These are phyloP conservation scores for Phellopilus nigrolimitatus DNA, from an alignment of 1,284 basidiomycete genomes.

Conservation along the genomic window DNA sequence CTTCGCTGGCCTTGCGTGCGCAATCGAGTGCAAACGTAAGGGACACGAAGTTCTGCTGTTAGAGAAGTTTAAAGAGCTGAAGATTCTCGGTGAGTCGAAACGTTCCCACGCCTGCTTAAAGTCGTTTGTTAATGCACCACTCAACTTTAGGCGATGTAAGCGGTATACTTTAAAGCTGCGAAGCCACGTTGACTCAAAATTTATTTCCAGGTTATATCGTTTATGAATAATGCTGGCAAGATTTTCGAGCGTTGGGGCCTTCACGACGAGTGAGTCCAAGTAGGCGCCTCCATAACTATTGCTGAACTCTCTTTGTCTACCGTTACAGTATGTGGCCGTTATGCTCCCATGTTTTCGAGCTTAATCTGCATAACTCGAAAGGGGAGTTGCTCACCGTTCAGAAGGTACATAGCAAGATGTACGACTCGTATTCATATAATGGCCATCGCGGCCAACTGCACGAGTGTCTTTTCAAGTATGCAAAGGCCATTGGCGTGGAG, in stretches of 20 bases:
- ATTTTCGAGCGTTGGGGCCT: conserved; percentile 21
- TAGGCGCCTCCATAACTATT: too few species aligned
- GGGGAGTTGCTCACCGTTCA: conserved; percentile 18
- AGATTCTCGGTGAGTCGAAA: conserved; percentile 20
- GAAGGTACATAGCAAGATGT: conserved; percentile 8
- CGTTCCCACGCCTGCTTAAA: not conserved
- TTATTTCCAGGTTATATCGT: conserved; percentile 22
- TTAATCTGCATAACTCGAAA: conserved; percentile 18
- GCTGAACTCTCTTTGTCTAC: not conserved
- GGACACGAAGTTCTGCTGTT: conserved; percentile 25
- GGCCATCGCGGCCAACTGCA: conserved; percentile 22
- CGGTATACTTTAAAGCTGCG: too few species aligned
- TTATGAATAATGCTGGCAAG: conserved; percentile 21
- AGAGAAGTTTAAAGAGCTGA: conserved; percentile 21
- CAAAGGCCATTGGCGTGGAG: conserved; percentile 20
- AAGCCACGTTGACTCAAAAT: not conserved
- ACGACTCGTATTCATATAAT: conserved; percentile 18
- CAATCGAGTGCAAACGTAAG: conserved; percentile 25
- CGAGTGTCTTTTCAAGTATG: conserved; percentile 19
- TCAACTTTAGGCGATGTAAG: not conserved
- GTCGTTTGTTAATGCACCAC: not conserved
- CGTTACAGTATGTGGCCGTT: conserved; percentile 18
- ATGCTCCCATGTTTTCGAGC: conserved; percentile 17
- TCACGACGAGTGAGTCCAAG: conserved; percentile 11
- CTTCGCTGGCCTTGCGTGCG: conserved; percentile 26